A percentile compares a stretch with the other conserved stretches of the same genome.
These are phyloP conservation scores for Fusarium paranaense DNA, from an alignment of 2,329 filamentous ascomycete species.

Conservation along the genomic window DNA sequence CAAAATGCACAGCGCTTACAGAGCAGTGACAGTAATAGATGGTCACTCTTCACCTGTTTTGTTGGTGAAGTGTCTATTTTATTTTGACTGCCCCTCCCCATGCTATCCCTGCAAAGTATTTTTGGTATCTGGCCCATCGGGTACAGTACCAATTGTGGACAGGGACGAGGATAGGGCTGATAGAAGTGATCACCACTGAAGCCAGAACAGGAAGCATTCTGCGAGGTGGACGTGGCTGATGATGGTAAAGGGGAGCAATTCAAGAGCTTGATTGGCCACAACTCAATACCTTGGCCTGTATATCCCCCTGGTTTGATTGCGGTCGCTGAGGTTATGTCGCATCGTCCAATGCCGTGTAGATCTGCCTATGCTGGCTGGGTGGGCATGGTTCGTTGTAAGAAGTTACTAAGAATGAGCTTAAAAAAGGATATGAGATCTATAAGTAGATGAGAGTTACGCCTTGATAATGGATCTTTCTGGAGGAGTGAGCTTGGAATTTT, in stretches of 20 bases:
- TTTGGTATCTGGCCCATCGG: background rate
- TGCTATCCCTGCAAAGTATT: background rate
- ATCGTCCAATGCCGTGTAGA: background rate
- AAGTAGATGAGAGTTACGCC: background rate
- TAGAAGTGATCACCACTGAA: background rate
- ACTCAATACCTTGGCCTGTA: background rate
- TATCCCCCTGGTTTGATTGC: background rate
- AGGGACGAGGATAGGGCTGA: background rate
- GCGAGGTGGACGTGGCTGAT: background rate
- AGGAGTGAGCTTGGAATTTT: background rate
- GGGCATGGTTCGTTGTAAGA: background rate
- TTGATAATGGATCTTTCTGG: background rate
- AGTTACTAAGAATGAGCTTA: conserved; percentile 1
- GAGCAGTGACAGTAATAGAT: background rate
- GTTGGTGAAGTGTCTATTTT: background rate
- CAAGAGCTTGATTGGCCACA: background rate
- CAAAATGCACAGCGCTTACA: background rate
- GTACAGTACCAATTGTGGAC: background rate
- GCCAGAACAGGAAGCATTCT: conserved; percentile 5
- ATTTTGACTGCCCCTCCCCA: background rate
- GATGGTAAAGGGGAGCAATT: background rate
- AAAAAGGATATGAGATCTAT: background rate
- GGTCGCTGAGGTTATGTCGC: background rate
- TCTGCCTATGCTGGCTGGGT: background rate
- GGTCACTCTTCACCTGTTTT: background rate